Evolutionary conservation across 1,139 yeast genomes (phyloP).

Genomic region (Spathaspora sp.): DNA sequence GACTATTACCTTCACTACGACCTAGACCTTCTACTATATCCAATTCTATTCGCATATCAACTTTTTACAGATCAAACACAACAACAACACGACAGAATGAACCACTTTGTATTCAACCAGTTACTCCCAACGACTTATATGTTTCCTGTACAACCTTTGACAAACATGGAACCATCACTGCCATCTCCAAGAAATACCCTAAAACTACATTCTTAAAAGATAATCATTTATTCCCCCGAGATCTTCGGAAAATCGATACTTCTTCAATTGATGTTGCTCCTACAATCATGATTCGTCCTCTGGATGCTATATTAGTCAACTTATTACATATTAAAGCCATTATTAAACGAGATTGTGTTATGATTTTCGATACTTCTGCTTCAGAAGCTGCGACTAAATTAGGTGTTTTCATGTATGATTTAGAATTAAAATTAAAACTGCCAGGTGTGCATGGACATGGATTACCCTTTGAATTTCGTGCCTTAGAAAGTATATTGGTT

Average conservation of each 20-base stretch:
- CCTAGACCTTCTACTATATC: background rate
- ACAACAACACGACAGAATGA: conserved; percentile 14
- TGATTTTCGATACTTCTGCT: conserved; percentile 75
- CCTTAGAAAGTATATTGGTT: conserved; percentile 82
- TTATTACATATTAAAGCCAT: conserved; percentile 85
- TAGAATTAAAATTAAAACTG: conserved; percentile 72
- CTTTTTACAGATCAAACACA: conserved; percentile 4
- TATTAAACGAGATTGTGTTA: conserved; percentile 75
- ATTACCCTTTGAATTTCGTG: conserved; percentile 77
- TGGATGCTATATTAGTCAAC: conserved; percentile 73
- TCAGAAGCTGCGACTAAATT: conserved; percentile 57
- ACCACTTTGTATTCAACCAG: conserved; percentile 43
- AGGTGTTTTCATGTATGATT: conserved; percentile 81
- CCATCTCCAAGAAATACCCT: conserved; percentile 75
- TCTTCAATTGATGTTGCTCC: conserved; percentile 90
- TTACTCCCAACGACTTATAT: conserved; percentile 55
- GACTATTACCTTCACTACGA: background rate
- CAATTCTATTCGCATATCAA: background rate
- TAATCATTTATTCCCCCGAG: conserved; percentile 79
- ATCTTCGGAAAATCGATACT: conserved; percentile 82
- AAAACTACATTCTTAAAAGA: conserved; percentile 72
- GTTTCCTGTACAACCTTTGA: conserved; percentile 78
- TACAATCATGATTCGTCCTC: conserved; percentile 72
- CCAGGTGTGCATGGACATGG: conserved; percentile 20
- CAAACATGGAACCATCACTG: conserved; percentile 64